phyloP scores from a whole-genome alignment of 2,329 filamentous ascomycete species.

The Calonectria hawksworthii region DNA sequence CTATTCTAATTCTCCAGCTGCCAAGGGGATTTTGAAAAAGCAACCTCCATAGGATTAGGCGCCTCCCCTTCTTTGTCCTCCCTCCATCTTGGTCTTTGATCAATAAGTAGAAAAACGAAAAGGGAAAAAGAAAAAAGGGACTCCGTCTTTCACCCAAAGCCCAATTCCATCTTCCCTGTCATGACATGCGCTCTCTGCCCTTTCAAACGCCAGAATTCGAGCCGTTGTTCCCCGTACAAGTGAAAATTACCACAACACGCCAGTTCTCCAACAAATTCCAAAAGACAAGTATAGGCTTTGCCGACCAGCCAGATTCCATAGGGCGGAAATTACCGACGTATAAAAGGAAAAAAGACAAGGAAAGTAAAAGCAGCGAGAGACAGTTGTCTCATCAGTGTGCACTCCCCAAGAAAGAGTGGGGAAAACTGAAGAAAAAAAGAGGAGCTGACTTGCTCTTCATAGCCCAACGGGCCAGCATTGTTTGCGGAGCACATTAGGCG shows the following conservation, averaged over 20 bases:
- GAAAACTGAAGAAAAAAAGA: conserved; percentile 1
- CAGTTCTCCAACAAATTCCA: conserved; percentile 39
- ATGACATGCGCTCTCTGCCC: conserved; percentile 28
- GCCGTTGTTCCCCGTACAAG: conserved; percentile 26
- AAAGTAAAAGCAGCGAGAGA: conserved; percentile 13
- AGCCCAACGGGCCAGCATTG: neutral
- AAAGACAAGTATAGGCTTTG: conserved; percentile 31
- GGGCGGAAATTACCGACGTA: conserved; percentile 32
- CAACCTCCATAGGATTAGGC: conserved; percentile 12
- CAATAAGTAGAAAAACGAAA: neutral
- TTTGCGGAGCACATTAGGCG: neutral
- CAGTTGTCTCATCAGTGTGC: neutral
- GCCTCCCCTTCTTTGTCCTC: conserved; percentile 13
- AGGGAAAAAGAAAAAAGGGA: neutral
- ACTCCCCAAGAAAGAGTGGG: neutral
- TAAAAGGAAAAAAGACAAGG: conserved; percentile 27
- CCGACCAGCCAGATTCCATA: conserved; percentile 34
- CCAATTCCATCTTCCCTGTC: conserved; percentile 17
- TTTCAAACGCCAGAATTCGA: conserved; percentile 33
- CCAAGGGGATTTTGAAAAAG: conserved; percentile 13
- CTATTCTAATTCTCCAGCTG: conserved; percentile 39
- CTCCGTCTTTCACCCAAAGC: conserved; percentile 22
- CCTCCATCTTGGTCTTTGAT: neutral
- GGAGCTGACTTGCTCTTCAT: neutral
- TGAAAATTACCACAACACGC: conserved; percentile 36